These are phyloP conservation scores for Funneliformis caledonium DNA, from an alignment of 371 early-diverging fungal species.

Conservation along the genomic window DNA sequence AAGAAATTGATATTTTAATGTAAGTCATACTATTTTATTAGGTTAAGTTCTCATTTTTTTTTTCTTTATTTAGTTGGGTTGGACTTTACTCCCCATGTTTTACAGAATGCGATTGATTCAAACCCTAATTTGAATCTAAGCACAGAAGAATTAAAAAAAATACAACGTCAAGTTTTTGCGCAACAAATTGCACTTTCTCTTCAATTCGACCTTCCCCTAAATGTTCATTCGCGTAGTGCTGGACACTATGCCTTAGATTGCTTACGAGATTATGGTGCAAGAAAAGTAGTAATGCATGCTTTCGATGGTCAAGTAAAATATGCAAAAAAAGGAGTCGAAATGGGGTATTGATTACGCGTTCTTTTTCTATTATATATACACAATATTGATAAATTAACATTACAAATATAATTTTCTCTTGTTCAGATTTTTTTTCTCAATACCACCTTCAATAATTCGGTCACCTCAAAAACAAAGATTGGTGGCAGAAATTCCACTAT, in stretches of 20 bases:
- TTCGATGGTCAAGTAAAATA: slow-evolving; percentile 69
- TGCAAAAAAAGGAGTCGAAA: slow-evolving; percentile 54
- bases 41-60: not conserved
- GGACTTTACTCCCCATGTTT: slow-evolving; percentile 69
- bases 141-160: slow-evolving; percentile 53
- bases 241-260: slow-evolving; percentile 70
- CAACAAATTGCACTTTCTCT: slow-evolving; percentile 60
- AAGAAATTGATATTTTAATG: not conserved
- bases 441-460: slow-evolving; percentile 63
- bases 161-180: slow-evolving; percentile 61
- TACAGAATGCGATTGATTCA: slow-evolving; percentile 47
- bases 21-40: not conserved
- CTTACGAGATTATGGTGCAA: slow-evolving; percentile 57
- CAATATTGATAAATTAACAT: not conserved
- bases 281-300: slow-evolving; percentile 66
- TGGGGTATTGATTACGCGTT: slow-evolving; percentile 42
- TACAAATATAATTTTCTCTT: not conserved
- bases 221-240: slow-evolving; percentile 73
- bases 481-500: slow-evolving; percentile 57
- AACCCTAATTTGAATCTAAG: slow-evolving; percentile 40
- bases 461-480: slow-evolving; percentile 56
- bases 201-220: slow-evolving; percentile 59
- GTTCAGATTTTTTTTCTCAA: slow-evolving; percentile 55
- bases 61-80: slow-evolving; percentile 65
- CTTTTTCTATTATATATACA: not conserved